Conservation (phyloP, 192 early-diverging fungal genomes). For the Backusella sp. region DNA sequence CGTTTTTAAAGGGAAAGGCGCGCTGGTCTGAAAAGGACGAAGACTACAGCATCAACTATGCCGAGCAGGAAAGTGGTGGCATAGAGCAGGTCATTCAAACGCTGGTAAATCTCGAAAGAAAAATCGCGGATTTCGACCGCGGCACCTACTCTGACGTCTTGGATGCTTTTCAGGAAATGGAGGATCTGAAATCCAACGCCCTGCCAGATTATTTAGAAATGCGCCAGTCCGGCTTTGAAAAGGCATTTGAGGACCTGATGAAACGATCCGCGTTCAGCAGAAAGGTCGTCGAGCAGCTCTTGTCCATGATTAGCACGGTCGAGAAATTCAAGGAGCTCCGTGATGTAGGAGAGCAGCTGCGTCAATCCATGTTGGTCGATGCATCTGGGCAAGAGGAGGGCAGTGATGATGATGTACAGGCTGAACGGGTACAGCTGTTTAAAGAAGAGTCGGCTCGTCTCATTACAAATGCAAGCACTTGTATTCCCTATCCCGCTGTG, state of each 20-base stretch:
- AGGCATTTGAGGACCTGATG: constrained; percentile 25
- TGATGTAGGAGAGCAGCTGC: constrained; percentile 21
- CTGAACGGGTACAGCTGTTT: constrained; percentile 18
- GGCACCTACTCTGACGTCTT: constrained; percentile 16
- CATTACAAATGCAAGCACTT: constrained; percentile 10
- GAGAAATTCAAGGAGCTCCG: constrained; percentile 22
- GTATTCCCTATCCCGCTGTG: constrained; percentile 15
- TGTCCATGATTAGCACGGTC: constrained; percentile 30
- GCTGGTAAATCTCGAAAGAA: constrained; percentile 15
- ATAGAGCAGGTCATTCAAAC: constrained; percentile 17
- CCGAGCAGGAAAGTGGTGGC: not conserved
- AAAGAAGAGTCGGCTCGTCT: constrained; percentile 18
- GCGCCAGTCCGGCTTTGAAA: constrained; percentile 38
- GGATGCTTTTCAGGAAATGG: constrained; percentile 29
- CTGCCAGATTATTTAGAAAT: constrained; percentile 32
- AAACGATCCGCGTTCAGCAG: constrained; percentile 24
- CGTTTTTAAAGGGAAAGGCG: constrained; percentile 24
- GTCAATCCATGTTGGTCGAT: constrained; percentile 12
- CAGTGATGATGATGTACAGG: constrained; percentile 13
- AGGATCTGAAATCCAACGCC: not conserved
- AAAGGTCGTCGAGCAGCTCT: constrained; percentile 30
- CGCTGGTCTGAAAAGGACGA: constrained; percentile 22
- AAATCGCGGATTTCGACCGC: constrained; percentile 26
- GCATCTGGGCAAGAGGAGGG: not conserved
- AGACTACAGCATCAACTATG: not conserved